Evolutionary conservation across 192 early-diverging fungal species (phyloP).

Genomic region (Paraglomus occultum): DNA sequence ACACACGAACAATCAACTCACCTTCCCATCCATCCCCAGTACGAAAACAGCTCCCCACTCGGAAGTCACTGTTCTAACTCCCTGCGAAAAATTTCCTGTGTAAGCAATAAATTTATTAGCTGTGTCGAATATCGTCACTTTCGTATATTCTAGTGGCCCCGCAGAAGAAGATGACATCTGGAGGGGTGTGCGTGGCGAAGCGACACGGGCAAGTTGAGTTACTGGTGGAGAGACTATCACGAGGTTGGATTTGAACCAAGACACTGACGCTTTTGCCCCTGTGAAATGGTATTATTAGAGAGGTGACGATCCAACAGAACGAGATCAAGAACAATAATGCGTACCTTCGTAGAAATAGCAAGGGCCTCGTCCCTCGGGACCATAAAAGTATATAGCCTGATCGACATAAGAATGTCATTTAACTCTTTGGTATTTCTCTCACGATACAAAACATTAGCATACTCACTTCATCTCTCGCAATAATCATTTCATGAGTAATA

Average conservation of each 20-base stretch:
- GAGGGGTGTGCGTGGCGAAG: constrained; percentile 28
- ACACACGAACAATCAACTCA: constrained; percentile 22
- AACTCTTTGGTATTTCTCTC: background rate
- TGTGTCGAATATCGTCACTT: constrained; percentile 84
- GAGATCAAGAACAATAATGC: constrained; percentile 27
- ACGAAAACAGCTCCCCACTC: constrained; percentile 94
- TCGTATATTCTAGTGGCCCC: constrained; percentile 47
- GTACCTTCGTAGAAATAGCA: constrained; percentile 86
- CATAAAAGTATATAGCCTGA: constrained; percentile 87
- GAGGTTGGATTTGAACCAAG: constrained; percentile 73
- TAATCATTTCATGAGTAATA: constrained; percentile 68
- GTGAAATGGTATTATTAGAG: constrained; percentile 28
- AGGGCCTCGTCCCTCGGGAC: constrained; percentile 83
- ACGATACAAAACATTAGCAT: background rate
- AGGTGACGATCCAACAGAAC: constrained; percentile 37
- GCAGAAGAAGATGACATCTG: constrained; percentile 9
- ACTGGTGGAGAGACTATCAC: constrained; percentile 66
- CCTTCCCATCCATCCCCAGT: constrained; percentile 71
- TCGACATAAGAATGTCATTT: background rate
- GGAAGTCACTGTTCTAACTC: constrained; percentile 66
- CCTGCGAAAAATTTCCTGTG: constrained; percentile 69
- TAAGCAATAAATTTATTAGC: constrained; percentile 92
- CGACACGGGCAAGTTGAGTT: constrained; percentile 36
- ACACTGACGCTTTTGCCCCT: constrained; percentile 65
- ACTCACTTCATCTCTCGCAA: constrained; percentile 77